phyloP scores from a whole-genome alignment of 108 stramenopile genomes.

The Schizochytrium sp. region DNA sequence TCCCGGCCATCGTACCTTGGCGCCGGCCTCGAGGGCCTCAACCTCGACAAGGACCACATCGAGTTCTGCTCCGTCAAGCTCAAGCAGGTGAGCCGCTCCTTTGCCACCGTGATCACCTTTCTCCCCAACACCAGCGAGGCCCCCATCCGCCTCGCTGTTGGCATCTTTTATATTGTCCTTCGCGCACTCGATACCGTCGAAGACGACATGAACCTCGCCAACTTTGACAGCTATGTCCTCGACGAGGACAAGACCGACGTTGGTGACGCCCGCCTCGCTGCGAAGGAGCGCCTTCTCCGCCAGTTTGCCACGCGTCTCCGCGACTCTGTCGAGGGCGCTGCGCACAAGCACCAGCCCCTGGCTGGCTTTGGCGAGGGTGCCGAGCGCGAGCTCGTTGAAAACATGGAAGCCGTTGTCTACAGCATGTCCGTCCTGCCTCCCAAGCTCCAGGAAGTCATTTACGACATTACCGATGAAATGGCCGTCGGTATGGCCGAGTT shows the following conservation, averaged over 20 bases:
- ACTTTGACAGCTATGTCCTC: not conserved
- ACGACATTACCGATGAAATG: conserved; percentile 89
- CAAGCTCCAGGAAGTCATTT: conserved; percentile 65
- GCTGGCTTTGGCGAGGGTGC: conserved; percentile 87
- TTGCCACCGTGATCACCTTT: conserved; percentile 94
- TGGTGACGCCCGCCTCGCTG: conserved; percentile 59
- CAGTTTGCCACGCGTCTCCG: conserved; percentile 74
- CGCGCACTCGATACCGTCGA: conserved; percentile 95
- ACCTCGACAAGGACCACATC: conserved; percentile 56
- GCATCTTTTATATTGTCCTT: conserved; percentile 92
- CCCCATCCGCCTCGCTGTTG: conserved; percentile 70
- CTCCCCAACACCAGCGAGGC: conserved; percentile 49
- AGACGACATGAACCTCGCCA: conserved; percentile 79
- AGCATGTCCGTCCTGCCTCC: conserved; percentile 63
- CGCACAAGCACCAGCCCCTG: conserved; percentile 58
- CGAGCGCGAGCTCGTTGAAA: conserved; percentile 75
- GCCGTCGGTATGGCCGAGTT: conserved; percentile 97
- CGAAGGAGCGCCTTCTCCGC: conserved; percentile 67
- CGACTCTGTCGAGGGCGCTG: not conserved
- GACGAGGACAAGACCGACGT: conserved; percentile 27
- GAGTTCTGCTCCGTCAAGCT: conserved; percentile 89
- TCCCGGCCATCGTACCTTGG: conserved; percentile 44
- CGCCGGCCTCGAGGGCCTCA: conserved; percentile 57
- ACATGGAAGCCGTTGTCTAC: conserved; percentile 76
- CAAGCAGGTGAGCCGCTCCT: conserved; percentile 83